A percentile compares a stretch with the other conserved stretches of the same genome.
phyloP scores from a whole-genome alignment of 495 filamentous ascomycete genomes.

The Eremomyces bilateralis region DNA sequence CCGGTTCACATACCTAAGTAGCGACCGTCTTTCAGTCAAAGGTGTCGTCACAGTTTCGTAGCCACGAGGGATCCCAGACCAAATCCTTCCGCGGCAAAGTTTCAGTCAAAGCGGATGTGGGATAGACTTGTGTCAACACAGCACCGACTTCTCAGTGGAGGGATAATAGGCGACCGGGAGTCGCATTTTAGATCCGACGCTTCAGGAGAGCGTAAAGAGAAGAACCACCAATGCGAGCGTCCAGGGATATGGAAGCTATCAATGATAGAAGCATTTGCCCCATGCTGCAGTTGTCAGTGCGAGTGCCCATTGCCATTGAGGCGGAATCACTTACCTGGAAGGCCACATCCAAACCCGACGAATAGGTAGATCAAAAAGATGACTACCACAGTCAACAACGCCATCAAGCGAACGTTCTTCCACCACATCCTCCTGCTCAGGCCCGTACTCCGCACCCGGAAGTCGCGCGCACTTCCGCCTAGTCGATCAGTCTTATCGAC shows the following conservation, averaged over 20 bases:
- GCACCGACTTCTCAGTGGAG: too few species aligned
- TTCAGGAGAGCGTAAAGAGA: too few species aligned
- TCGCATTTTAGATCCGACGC: too few species aligned
- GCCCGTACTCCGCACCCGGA: slow-evolving; percentile 61
- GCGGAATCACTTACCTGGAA: slow-evolving; percentile 27
- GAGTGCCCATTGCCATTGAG: background rate
- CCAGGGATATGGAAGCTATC: background rate
- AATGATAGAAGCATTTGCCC: slow-evolving; percentile 1
- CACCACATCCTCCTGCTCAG: slow-evolving; percentile 95
- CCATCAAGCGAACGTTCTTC: slow-evolving; percentile 93
- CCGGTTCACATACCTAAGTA: too few species aligned
- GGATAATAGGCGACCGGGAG: too few species aligned
- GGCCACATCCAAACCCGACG: slow-evolving; percentile 51
- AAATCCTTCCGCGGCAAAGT: too few species aligned
- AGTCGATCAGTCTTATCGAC: slow-evolving; percentile 94
- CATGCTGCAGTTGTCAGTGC: slow-evolving; percentile 1
- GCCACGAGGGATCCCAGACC: too few species aligned
- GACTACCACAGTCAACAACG: slow-evolving; percentile 57
- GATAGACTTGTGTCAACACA: too few species aligned
- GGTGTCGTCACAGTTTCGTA: too few species aligned
- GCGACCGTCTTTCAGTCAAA: too few species aligned
- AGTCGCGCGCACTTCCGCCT: slow-evolving; percentile 70
- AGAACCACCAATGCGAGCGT: too few species aligned
- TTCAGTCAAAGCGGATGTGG: too few species aligned
- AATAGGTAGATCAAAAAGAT: slow-evolving; percentile 66